A percentile compares a stretch with the other conserved stretches of the same genome.
Evolutionary conservation across 345 rosid genomes (phyloP).

Genomic region (Eucalyptus pauciflora): DNA sequence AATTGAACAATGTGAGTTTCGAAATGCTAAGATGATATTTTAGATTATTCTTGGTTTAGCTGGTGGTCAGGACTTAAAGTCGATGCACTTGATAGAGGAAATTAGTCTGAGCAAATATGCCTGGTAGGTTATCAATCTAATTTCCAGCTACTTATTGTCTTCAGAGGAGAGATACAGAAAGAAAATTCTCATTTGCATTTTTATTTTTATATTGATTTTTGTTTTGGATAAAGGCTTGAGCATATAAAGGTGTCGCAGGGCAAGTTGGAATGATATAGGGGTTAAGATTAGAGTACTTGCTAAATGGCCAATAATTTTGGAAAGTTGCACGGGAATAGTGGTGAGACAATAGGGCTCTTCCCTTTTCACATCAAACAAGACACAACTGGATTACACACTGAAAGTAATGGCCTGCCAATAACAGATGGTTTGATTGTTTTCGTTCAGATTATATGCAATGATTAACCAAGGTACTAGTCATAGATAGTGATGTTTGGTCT

Average conservation of each 20-base stretch:
- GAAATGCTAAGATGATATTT: background rate
- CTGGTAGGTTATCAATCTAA: background rate
- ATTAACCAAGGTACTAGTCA: background rate
- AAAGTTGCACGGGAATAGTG: background rate
- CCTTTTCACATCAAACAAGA: background rate
- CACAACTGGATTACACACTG: background rate
- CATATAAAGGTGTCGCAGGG: background rate
- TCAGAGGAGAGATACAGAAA: background rate
- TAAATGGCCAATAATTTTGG: background rate
- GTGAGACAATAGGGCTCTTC: background rate
- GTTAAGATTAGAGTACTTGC: background rate
- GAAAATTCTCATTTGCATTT: background rate
- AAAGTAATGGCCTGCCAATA: background rate
- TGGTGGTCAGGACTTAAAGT: background rate
- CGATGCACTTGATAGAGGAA: background rate
- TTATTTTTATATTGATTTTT: background rate
- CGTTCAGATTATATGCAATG: background rate
- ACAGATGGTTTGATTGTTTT: background rate
- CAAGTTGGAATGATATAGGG: background rate
- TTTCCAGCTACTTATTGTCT: background rate
- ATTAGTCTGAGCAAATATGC: background rate
- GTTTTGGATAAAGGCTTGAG: background rate
- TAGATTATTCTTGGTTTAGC: background rate
- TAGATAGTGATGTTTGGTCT: background rate
- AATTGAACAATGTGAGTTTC: constrained; percentile 71